Conservation (phyloP, 768 basidiomycete genomes). For the Tricholoma bakamatsutake region DNA sequence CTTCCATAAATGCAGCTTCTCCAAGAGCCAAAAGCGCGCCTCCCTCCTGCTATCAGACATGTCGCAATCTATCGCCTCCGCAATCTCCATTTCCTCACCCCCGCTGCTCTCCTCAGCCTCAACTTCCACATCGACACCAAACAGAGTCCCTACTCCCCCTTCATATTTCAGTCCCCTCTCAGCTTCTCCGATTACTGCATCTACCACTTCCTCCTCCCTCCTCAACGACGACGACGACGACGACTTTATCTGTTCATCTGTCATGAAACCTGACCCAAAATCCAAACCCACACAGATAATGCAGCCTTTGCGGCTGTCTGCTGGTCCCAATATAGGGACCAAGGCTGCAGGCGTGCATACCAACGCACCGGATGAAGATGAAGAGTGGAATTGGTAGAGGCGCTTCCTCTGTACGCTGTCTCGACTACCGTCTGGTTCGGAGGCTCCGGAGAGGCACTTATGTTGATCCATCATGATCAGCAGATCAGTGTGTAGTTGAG, state of each 20-base stretch:
- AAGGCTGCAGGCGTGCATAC: conserved; percentile 7
- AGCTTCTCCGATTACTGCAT: conserved; percentile 12
- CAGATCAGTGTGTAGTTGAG: background rate
- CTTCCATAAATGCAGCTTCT: conserved; percentile 36
- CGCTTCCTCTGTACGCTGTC: background rate
- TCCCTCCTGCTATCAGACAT: conserved; percentile 62
- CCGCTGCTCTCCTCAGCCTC: conserved; percentile 22
- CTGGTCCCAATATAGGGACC: background rate
- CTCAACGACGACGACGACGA: conserved; percentile 38
- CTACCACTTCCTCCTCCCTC: conserved; percentile 22
- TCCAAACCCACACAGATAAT: background rate
- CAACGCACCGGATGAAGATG: conserved; percentile 34
- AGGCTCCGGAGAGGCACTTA: background rate
- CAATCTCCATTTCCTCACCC: conserved; percentile 29
- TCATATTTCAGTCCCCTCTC: conserved; percentile 13
- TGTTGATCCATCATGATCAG: background rate
- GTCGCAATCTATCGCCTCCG: conserved; percentile 48
- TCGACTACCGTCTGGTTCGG: background rate
- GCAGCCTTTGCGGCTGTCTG: background rate
- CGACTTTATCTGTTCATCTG: conserved; percentile 22
- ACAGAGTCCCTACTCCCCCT: conserved; percentile 13
- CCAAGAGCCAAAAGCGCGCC: conserved; percentile 64
- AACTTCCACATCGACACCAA: conserved; percentile 7
- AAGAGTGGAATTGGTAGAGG: conserved; percentile 59
- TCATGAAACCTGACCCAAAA: conserved; percentile 27